A percentile compares a stretch with the other conserved stretches of the same genome.
Conservation (phyloP, 768 basidiomycete genomes). For the Arthromyces matolae region DNA sequence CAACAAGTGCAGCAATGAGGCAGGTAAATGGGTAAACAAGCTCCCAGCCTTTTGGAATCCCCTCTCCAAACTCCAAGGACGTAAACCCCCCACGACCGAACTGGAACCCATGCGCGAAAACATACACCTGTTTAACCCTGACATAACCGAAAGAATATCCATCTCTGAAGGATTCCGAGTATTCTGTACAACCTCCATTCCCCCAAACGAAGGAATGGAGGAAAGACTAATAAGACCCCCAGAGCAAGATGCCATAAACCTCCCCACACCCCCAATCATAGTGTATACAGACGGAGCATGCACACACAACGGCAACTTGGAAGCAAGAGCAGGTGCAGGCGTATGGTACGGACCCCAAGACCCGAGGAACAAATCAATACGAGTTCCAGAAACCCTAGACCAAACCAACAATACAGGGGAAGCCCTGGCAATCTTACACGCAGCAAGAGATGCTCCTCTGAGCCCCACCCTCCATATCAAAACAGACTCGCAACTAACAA, state of each 20-base stretch:
- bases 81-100: background rate
- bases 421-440: background rate
- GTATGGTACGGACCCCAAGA: background rate
- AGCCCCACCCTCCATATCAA: no score
- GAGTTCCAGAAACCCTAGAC: background rate
- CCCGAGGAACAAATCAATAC: background rate
- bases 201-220: no score
- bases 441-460: background rate
- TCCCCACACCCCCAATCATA: background rate
- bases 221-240: background rate
- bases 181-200: no score
- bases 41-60: conserved; percentile 22
- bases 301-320: background rate
- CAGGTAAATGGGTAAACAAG: conserved; percentile 10
- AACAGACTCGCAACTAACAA: background rate
- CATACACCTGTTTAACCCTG: no score
- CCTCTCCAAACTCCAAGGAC: background rate
- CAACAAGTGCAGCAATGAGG: conserved; percentile 13
- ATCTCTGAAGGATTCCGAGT: no score
- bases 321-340: background rate
- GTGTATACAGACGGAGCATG: no score
- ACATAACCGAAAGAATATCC: no score
- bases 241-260: background rate
- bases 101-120: background rate
- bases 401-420: no score